Conservation (phyloP, 441 rosid genomes). For the Populus hybrid region DNA sequence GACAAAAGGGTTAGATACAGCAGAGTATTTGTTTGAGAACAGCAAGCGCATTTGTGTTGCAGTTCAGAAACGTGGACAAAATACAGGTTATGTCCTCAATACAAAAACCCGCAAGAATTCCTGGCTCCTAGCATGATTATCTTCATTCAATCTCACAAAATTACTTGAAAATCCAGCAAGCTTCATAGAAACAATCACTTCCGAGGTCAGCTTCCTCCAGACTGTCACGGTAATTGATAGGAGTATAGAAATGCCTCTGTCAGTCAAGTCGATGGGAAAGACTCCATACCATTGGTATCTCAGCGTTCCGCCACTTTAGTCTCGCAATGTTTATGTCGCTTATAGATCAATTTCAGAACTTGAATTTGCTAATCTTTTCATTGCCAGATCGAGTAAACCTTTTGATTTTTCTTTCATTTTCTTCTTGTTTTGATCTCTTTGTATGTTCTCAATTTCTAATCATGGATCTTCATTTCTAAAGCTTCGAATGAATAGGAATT, state of each 20-base stretch:
- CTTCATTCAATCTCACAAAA: background rate
- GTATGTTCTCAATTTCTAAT: background rate
- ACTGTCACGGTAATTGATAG: background rate
- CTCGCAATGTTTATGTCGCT: background rate
- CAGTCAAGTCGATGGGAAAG: background rate
- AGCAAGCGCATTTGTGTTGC: slow-evolving; percentile 78
- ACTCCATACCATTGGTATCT: background rate
- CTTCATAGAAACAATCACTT: background rate
- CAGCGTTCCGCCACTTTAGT: background rate
- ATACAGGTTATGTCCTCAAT: slow-evolving; percentile 81
- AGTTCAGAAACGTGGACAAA: slow-evolving; percentile 79
- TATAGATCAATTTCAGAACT: background rate
- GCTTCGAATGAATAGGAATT: background rate
- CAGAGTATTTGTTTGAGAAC: slow-evolving; percentile 77
- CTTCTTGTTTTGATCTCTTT: background rate
- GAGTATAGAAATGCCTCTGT: background rate
- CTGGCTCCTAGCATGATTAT: slow-evolving; percentile 76
- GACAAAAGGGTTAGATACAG: slow-evolving; percentile 53
- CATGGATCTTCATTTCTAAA: background rate
- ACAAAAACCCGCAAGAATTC: slow-evolving; percentile 79
- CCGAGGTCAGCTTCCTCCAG: background rate
- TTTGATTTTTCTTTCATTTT: background rate
- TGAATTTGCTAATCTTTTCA: background rate
- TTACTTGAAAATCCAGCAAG: background rate
- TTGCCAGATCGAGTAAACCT: background rate